Base-by-base conservation (phyloP, 169 alveolate genomes). In the Eimeria maxima region DNA sequence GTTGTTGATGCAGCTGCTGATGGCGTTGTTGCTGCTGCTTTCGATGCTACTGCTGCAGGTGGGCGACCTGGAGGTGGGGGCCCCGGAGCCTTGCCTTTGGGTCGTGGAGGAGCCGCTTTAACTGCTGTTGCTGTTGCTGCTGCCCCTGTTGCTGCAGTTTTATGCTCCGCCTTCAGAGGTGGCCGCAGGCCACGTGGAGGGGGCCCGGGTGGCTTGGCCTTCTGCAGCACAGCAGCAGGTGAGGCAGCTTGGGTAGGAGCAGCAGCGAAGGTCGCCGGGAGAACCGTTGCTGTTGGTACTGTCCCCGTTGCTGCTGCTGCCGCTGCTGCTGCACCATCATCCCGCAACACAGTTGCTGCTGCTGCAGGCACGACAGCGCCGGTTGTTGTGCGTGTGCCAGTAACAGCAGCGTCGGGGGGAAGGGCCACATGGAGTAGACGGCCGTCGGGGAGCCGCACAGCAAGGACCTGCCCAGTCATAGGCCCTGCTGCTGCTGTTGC, bases 181-280 rank as follows among this genome's bases (percentile, higher is more conserved):
- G 87, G 63, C 33, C 22, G 57, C 8, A 11, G 47, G 60, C 87
- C 87, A 8, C 24, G 4, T 13, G 87, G 87, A 0, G 87, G 87
- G 55, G 53, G 87, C 24, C 87, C 87, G 14, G 87, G 87, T 24
- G 87, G 63, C 87, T 76, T 76, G 87, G 63, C 87, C 60, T 76
- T 76, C n/a, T 7, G 80, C 80, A 27, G 44, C 45, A 24, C 80
- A 44, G 65, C 8, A n/a, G 90, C 65, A 33, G 90, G 73, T 18
- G 90, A 16, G 14, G 71, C 53, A 24, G 73, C 69, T 47, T 44
- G 71, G 13, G 24, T 42, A 1, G 90, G 29, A 8, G 73, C 71
- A 18, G 45, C 90, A 45, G 33, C 87, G 24, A 57, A 11, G 13
- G 65, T 81, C 1, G 69, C 65, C 44, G 90, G 71, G 5, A 81